Evolutionary conservation across 1,284 basidiomycete species (phyloP).

Genomic region (Sutorius eximius): DNA sequence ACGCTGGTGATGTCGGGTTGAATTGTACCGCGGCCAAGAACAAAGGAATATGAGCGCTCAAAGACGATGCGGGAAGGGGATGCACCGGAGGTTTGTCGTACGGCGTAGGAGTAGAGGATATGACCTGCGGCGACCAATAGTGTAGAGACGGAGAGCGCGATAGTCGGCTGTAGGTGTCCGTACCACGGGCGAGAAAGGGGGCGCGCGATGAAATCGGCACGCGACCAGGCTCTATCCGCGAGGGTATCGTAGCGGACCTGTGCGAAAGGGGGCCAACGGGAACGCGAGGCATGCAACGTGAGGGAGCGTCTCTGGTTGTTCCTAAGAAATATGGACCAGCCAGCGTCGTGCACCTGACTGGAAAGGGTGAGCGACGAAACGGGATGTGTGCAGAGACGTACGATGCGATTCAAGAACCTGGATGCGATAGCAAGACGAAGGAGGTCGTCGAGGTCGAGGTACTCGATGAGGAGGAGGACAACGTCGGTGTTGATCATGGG

Average conservation of each 20-base stretch:
- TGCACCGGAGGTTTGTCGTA: slow-evolving; percentile 45
- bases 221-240: slow-evolving; percentile 57
- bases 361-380: slow-evolving; percentile 5
- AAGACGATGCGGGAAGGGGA: slow-evolving; percentile 32
- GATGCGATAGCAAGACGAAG: slow-evolving; percentile 48
- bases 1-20: slow-evolving; percentile 55
- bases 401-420: slow-evolving; percentile 45
- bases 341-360: slow-evolving; percentile 56
- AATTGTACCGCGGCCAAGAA: slow-evolving; percentile 21
- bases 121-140: slow-evolving; percentile 65
- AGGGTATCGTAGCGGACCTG: slow-evolving; percentile 55
- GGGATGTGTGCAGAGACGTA: slow-evolving; percentile 34
- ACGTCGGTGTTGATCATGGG: slow-evolving; percentile 51
- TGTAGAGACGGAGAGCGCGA: slow-evolving; percentile 58
- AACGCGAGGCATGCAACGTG: slow-evolving; percentile 49
- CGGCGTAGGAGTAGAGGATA: slow-evolving; percentile 57
- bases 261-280: slow-evolving; percentile 46
- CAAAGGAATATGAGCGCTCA: slow-evolving; percentile 51
- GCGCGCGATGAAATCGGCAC: slow-evolving; percentile 56
- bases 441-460: slow-evolving; percentile 48
- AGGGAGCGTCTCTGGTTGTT: slow-evolving; percentile 51
- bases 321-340: slow-evolving; percentile 57
- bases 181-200: slow-evolving; percentile 67
- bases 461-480: slow-evolving; percentile 52
- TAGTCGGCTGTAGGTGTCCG: slow-evolving; percentile 54